Base-by-base conservation (phyloP, 75 land plant genomes). In the Pinus taeda region DNA sequence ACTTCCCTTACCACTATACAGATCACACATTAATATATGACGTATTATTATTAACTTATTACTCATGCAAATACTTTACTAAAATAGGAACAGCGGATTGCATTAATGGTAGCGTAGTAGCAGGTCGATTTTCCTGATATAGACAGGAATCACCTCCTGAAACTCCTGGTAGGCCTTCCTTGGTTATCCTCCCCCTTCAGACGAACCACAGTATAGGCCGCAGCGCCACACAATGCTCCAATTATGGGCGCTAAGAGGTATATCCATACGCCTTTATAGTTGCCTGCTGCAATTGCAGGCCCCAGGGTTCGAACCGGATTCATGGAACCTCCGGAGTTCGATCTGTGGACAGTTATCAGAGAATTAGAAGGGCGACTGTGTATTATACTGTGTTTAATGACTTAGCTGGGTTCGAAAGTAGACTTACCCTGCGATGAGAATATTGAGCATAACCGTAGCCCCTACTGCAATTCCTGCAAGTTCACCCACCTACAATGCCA, bases 401-500 rank as follows among this genome's bases (percentile, higher is more conserved):
- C 1, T 49, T 11, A 0, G 11, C 11, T 45, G 53, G 9, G 53
- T 8, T 8, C 53, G 1, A 45, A 7, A 45, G 53, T 45, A 8
- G 53, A 79, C 89, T 81, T 60, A 95, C 98, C 98, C 98, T 13
- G 96, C 93, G 26, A 93, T 80, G 29, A 95, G 86, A 26, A 95
- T 86, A 78, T 95, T 95, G 17, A 95, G 86, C 85, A 85, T 82
- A 29, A 93, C 98, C 0, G 95, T 93, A 8, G 93, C 95, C 37
- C 96, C 98, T 36, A 95, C 93, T 24, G 96, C 98, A n/a, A 95
- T 93, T 4, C 93, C 98, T 18, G 98, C 98, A 59, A 93, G 87
- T 76, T 95, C 95, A 33, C 95, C 95, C 53, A 89, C 91, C 95
- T 94, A 81, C 53, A 45, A 45, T 1, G 53, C 53, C 6, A 6